These are phyloP conservation scores for Raphidocelis subcapitata DNA, from an alignment of 139 green algal species.

Conservation along the genomic window DNA sequence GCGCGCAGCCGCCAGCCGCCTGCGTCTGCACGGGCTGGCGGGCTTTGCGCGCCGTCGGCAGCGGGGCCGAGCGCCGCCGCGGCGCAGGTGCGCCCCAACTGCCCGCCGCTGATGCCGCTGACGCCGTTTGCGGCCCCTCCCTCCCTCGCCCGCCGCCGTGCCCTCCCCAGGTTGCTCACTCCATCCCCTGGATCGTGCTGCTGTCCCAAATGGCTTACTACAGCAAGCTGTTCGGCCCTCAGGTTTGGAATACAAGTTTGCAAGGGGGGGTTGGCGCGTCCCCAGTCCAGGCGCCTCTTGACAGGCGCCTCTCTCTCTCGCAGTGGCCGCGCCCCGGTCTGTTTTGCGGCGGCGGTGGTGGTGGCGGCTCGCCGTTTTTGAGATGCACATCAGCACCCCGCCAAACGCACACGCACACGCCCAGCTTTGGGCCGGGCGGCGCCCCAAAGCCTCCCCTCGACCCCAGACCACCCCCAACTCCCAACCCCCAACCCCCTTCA, in stretches of 20 bases:
- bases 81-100: not conserved
- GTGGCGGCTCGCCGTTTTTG: no score
- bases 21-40: no score
- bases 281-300: not conserved
- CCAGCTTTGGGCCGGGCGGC: not conserved
- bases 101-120: not conserved
- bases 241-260: conserved; percentile 19
- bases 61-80: not conserved
- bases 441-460: not conserved
- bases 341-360: no score
- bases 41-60: not conserved
- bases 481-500: not conserved
- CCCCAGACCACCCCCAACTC: not conserved
- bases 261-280: not conserved
- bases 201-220: conserved; percentile 69
- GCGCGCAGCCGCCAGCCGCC: no score
- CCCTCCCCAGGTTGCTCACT: conserved; percentile 57
- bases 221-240: conserved; percentile 63
- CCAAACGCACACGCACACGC: not conserved
- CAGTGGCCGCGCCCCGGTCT: no score
- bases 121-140: not conserved
- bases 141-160: not conserved
- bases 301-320: not conserved
- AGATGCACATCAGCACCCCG: not conserved
- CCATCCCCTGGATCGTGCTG: conserved; percentile 68